These are phyloP conservation scores for Trametes villosa DNA, from an alignment of 768 basidiomycete genomes.

Conservation along the genomic window DNA sequence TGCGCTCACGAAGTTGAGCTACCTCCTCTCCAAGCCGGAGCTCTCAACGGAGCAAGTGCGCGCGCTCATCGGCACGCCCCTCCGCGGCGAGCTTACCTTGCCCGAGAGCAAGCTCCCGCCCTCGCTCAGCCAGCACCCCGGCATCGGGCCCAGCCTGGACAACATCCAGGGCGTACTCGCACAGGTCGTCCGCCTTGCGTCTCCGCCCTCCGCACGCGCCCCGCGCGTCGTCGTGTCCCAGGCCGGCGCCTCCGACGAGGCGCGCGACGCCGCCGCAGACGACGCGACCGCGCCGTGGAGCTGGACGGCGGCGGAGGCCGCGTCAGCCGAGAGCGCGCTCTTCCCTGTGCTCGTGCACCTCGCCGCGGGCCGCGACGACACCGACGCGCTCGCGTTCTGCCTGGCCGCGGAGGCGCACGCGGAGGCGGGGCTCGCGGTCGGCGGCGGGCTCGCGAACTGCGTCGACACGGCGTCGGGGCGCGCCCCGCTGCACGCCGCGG, in stretches of 20 bases:
- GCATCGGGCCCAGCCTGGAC: conserved; percentile 55
- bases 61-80: conserved; percentile 70
- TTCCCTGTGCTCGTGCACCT: conserved; percentile 81
- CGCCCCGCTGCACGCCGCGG: conserved; percentile 80
- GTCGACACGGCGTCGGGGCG: conserved; percentile 71
- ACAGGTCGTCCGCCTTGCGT: conserved; percentile 69
- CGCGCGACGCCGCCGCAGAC: conserved; percentile 24
- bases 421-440: conserved; percentile 42
- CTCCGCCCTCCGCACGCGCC: conserved; percentile 40
- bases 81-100: conserved; percentile 88
- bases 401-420: conserved; percentile 37
- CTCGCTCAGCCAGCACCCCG: conserved; percentile 46
- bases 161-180: conserved; percentile 67
- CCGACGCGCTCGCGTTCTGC: conserved; percentile 65
- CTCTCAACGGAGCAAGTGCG: conserved; percentile 71
- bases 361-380: conserved; percentile 73
- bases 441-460: conserved; percentile 75
- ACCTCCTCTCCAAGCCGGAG: conserved; percentile 86
- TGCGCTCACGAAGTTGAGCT: conserved; percentile 87
- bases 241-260: conserved; percentile 43
- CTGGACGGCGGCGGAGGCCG: conserved; percentile 77
- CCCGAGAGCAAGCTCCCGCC: conserved; percentile 42
- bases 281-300: conserved; percentile 67
- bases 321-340: conserved; percentile 68
- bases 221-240: conserved; percentile 39